These are phyloP conservation scores for Entonaema liquescens DNA, from an alignment of 495 filamentous ascomycete genomes.

Conservation along the genomic window DNA sequence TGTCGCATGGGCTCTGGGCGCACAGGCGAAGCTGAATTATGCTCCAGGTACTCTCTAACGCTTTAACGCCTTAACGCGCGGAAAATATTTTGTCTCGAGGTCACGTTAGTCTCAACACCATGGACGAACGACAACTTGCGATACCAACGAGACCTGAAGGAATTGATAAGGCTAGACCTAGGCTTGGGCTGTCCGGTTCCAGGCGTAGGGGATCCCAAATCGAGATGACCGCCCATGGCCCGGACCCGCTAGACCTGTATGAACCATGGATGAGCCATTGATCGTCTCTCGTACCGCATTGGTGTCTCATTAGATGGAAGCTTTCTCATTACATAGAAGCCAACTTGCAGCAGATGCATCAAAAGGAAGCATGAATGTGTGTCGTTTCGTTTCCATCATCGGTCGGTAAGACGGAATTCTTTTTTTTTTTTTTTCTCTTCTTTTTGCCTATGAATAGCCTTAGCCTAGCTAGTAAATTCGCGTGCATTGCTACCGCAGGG, in stretches of 20 bases:
- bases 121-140: constrained; percentile 26
- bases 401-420: constrained; percentile 1
- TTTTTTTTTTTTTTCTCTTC: too few relatives aligned
- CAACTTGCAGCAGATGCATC: neutral
- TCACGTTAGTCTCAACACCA: constrained; percentile 25
- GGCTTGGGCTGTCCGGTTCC: neutral
- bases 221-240: constrained; percentile 29
- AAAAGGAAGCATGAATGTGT: neutral
- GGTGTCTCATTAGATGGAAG: neutral
- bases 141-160: constrained; percentile 17
- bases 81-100: constrained; percentile 38
- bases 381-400: neutral
- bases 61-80: constrained; percentile 21
- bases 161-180: constrained; percentile 25
- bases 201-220: constrained; percentile 21
- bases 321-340: neutral
- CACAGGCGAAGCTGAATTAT: constrained; percentile 14
- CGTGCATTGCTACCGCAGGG: constrained; percentile 21
- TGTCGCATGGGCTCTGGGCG: constrained; percentile 30
- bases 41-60: neutral
- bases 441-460: constrained; percentile 1
- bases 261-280: constrained; percentile 7
- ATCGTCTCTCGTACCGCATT: constrained; percentile 3
- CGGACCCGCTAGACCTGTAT: constrained; percentile 28
- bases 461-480: constrained; percentile 2